Evolutionary conservation across 768 basidiomycete species (phyloP).

Genomic region (Tricholoma saponaceum): DNA sequence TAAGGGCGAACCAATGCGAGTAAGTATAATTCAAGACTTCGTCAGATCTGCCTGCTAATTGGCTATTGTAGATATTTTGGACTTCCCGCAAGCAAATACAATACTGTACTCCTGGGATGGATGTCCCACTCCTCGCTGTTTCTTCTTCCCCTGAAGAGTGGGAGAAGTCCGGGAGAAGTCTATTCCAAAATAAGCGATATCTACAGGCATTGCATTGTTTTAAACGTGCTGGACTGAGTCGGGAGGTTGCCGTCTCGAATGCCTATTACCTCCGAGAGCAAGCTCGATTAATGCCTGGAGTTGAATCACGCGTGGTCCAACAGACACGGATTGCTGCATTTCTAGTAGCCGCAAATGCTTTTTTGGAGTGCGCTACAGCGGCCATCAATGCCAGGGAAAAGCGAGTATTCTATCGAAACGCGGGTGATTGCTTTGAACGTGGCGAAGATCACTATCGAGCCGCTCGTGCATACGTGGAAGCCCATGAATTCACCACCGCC

Average conservation of each 20-base stretch:
- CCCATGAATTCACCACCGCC: constrained; percentile 39
- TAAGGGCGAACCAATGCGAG: constrained; percentile 54
- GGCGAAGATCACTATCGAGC: constrained; percentile 38
- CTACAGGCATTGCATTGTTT: constrained; percentile 53
- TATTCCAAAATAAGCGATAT: constrained; percentile 41
- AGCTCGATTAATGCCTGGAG: constrained; percentile 33
- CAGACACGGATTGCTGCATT: constrained; percentile 30
- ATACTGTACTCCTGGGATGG: constrained; percentile 42
- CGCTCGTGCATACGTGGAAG: constrained; percentile 38
- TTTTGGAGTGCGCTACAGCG: constrained; percentile 35
- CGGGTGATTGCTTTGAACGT: constrained; percentile 43
- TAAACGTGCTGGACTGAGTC: constrained; percentile 38
- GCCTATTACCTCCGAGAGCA: constrained; percentile 53
- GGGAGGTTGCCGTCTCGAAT: constrained; percentile 42
- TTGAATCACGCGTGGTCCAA: constrained; percentile 7
- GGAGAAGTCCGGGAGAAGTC: constrained; percentile 27
- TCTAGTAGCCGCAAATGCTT: constrained; percentile 43
- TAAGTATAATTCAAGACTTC: constrained; percentile 19
- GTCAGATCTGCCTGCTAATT: neutral
- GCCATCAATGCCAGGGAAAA: constrained; percentile 21
- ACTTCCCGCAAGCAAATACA: constrained; percentile 39
- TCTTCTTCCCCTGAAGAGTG: constrained; percentile 44
- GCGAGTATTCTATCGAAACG: constrained; percentile 34
- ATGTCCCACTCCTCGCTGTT: constrained; percentile 51
- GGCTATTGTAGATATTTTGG: constrained; percentile 45